Conservation (phyloP, 176 grass and related monocot species). For the Musa itinerans region DNA sequence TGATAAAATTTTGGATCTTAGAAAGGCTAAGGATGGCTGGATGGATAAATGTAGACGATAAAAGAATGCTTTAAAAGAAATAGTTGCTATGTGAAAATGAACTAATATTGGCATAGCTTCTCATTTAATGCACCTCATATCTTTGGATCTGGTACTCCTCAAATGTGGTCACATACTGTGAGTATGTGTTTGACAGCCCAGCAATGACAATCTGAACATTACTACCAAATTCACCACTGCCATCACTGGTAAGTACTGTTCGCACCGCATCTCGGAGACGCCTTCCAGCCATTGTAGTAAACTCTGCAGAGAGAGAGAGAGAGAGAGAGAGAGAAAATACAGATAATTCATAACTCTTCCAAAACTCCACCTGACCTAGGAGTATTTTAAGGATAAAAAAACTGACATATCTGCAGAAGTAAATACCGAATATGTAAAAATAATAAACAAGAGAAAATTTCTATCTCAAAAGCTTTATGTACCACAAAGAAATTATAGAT, state of each 20-base stretch:
- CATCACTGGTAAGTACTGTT: conserved; percentile 44
- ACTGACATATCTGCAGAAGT: not conserved
- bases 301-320: conserved; percentile 46
- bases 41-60: too few relatives aligned
- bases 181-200: conserved; percentile 88
- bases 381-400: not conserved
- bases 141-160: conserved; percentile 97
- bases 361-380: not conserved
- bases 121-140: conserved; percentile 48
- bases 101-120: not conserved
- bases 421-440: not conserved
- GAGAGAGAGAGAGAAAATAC: too few relatives aligned
- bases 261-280: conserved; percentile 74
- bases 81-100: not conserved
- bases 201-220: conserved; percentile 81
- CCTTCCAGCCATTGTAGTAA: conserved; percentile 94
- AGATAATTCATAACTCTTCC: too few relatives aligned
- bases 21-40: too few relatives aligned
- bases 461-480: not conserved
- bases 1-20: too few relatives aligned
- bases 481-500: too few relatives aligned
- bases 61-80: too few relatives aligned
- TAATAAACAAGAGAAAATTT: not conserved
- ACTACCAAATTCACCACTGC: conserved; percentile 45
- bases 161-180: conserved; percentile 83